Evolutionary conservation across 2,329 filamentous ascomycete genomes (phyloP), one percentile per base, ranked within the genome.

Genomic region (Coniella vitis): DNA sequence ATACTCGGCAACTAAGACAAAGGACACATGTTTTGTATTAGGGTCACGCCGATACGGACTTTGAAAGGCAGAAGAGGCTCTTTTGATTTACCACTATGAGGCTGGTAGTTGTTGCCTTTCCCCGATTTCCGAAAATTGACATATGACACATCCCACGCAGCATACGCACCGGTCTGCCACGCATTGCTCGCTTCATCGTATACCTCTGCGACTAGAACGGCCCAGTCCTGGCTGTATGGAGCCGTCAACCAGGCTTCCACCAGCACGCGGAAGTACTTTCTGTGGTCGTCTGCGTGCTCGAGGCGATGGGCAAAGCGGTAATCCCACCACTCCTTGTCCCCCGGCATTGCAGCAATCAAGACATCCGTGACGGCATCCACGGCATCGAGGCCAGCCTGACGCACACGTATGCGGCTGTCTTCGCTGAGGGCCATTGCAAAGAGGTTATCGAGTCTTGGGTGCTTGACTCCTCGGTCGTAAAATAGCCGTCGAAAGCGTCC

Each of bases 111-210:
- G 16, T 34, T 9, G n/a, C n/a, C n/a, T n/a, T n/a, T n/a, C 3
- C 45, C 45, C 9, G 25, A 32, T 17, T 21, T 48, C 20, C 45
- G 34, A 8, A 25, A 36, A n/a, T 48, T 48, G 38, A 34, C 38
- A 25, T 48, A 48, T n/a, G 45, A 5, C 38, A 48, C 38, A 32
- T 48, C 31, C 38, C 37, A 48, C n/a, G 38, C 45, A 17, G 45
- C 45, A 22, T 48, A 48, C 7, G 38, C 37, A 16, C 38, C 45
- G 9, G 19, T 14, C 25, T 20, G 22, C 32, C 38, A 38, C 25
- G 19, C 38, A 4, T 21, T 10, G 9, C 16, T 13, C 1, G 19
- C 14, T 21, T 36, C 42, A 5, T 45, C 42, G 34, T 36, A 45
- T 19, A 45, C 31, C 38, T 37, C 45, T 13, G 38, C 37, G 10